Base-by-base conservation (phyloP, 2,329 filamentous ascomycete species). In the Fusarium sp. region DNA sequence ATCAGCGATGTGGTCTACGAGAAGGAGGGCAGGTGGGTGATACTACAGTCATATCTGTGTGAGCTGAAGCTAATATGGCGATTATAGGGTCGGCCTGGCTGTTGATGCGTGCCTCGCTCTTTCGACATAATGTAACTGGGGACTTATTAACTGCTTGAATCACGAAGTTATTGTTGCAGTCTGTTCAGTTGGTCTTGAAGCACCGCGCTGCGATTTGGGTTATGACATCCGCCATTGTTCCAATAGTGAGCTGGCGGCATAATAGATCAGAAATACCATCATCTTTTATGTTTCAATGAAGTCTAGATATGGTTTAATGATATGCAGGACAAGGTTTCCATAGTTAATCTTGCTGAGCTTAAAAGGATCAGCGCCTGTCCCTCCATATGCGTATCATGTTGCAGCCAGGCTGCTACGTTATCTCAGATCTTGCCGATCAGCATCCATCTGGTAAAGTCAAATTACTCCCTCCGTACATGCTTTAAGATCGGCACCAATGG, bases 1-100 rank as follows among this genome's bases (percentile, higher is more conserved):
- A 98, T 99, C 76, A 94, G 94, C 74, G 96, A 99, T 80, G 96
- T 99, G 39, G 96, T 99, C 25, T 90, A 95, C 77, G 89, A 96
- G 82, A 97, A 99, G 80, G 91, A 97, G 79, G 96, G 96, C 76
- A 88, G 93, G 93, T 95, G 79, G 82, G 91, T 87, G 18, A 41
- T 58, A 18, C 6, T 14, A 18, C 10, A 29, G 9, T 4, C 4
- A 25, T 14, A 40, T 7, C 15, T 17, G 7, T 46, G n/a, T 17
- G 20, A 35, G 11, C 13, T n/a, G 23, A n/a, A 21, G 18, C 43
- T 69, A 63, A 70, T 13, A 23, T 43, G 9, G 13, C 6, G 43
- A 11, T 43, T 11, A 48, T 71, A 94, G 92, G 79, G 92, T 96
- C 73, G 92, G 92, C 37, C 82, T 93, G 71, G 92, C 92, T n/a